A percentile compares a stretch with the other conserved stretches of the same genome.
Evolutionary conservation across 441 rosid species (phyloP).

Genomic region (Mallotus repandus): DNA sequence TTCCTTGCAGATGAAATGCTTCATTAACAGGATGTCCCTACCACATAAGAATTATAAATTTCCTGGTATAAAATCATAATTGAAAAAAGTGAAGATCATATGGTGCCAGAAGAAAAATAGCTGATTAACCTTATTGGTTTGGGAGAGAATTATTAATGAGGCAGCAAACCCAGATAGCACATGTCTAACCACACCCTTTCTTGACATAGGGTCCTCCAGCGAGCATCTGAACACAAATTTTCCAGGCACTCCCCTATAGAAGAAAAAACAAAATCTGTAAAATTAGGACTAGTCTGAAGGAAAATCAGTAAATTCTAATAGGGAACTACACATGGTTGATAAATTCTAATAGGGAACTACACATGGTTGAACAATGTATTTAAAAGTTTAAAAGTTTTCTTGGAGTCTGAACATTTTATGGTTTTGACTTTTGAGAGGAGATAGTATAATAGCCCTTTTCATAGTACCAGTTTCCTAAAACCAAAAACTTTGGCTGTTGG

Average conservation of each 20-base stretch:
- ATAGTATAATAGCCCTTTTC: background rate
- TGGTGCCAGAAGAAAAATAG: constrained; percentile 4
- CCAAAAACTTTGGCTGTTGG: background rate
- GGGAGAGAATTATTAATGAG: constrained; percentile 52
- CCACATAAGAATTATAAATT: background rate
- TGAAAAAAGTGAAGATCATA: background rate
- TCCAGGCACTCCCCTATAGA: constrained; percentile 34
- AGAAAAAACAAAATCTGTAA: background rate
- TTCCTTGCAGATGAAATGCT: background rate
- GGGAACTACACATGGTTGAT: too few relatives aligned
- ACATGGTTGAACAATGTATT: too few relatives aligned
- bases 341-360: too few relatives aligned
- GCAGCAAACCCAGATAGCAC: constrained; percentile 60
- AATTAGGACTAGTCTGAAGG: background rate
- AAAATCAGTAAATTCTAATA: background rate
- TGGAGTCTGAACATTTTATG: too few relatives aligned
- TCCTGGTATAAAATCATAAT: background rate
- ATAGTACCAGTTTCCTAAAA: background rate
- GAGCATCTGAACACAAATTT: constrained; percentile 36
- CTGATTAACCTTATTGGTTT: constrained; percentile 52
- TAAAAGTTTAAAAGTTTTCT: background rate
- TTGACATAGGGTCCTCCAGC: constrained; percentile 23
- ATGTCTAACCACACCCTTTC: constrained; percentile 26
- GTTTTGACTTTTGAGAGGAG: too few relatives aligned
- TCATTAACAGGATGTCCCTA: background rate